These are phyloP conservation scores for Backusella australiensis DNA, from an alignment of 192 early-diverging fungal species.

Conservation along the genomic window DNA sequence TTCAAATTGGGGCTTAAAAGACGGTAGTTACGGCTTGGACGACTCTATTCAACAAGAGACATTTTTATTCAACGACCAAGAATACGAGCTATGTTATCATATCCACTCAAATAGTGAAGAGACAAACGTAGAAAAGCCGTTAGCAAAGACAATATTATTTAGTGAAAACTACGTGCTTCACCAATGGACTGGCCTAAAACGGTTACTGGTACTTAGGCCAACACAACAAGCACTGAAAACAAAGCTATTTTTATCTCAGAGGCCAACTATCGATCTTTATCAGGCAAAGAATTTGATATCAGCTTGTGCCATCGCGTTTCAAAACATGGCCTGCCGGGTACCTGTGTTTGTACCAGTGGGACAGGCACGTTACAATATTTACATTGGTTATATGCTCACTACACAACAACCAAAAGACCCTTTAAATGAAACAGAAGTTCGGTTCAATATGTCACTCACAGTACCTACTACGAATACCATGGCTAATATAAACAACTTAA, in stretches of 20 bases:
- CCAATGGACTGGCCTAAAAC: slow-evolving; percentile 61
- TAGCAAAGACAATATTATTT: slow-evolving; percentile 38
- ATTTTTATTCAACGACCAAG: slow-evolving; percentile 33
- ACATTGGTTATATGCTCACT: slow-evolving; percentile 21
- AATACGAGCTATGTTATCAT: slow-evolving; percentile 40
- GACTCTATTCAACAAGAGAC: slow-evolving; percentile 31
- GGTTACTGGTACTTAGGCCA: slow-evolving; percentile 52
- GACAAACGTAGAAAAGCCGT: slow-evolving; percentile 17
- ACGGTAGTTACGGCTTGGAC: slow-evolving; percentile 41
- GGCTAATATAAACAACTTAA: slow-evolving; percentile 35
- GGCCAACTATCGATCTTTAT: slow-evolving; percentile 50
- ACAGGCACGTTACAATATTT: slow-evolving; percentile 9
- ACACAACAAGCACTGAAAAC: slow-evolving; percentile 13
- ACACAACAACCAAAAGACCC: neutral
- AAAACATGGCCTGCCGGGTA: slow-evolving; percentile 58
- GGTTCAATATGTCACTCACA: slow-evolving; percentile 40
- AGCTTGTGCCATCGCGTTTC: slow-evolving; percentile 66
- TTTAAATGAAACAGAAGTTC: slow-evolving; percentile 29
- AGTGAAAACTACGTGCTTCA: slow-evolving; percentile 57
- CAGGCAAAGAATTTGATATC: slow-evolving; percentile 62
- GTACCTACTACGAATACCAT: slow-evolving; percentile 32
- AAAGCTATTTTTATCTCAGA: slow-evolving; percentile 27
- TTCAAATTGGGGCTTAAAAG: slow-evolving; percentile 53
- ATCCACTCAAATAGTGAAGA: slow-evolving; percentile 37
- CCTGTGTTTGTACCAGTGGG: slow-evolving; percentile 28